These are phyloP conservation scores for Colletotrichum tanaceti DNA, from an alignment of 2,329 filamentous ascomycete species.

Conservation along the genomic window DNA sequence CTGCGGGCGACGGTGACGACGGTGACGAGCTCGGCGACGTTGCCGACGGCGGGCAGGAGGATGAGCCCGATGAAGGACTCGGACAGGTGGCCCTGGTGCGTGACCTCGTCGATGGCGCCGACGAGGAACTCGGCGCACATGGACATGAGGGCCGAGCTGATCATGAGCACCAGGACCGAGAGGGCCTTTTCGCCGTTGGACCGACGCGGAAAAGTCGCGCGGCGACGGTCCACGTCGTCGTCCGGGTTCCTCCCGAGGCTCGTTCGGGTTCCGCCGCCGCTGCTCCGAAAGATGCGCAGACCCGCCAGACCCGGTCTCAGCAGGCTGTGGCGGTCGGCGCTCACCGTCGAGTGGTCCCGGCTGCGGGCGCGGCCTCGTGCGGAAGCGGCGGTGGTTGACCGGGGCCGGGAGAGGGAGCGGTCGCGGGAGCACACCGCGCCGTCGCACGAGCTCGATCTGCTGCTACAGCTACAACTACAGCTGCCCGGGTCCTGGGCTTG, in stretches of 20 bases:
- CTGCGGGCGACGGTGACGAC: constrained; percentile 69
- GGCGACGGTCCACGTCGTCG: too few species aligned
- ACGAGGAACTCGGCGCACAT: constrained; percentile 72
- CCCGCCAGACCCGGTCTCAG: constrained; percentile 42
- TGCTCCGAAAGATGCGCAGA: constrained; percentile 38
- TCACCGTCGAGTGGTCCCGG: constrained; percentile 42
- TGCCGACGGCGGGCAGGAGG: constrained; percentile 71
- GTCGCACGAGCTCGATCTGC: constrained; percentile 41
- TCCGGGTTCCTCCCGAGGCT: not conserved
- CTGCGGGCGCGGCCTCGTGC: constrained; percentile 39
- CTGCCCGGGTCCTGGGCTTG: too few species aligned
- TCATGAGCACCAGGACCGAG: constrained; percentile 62
- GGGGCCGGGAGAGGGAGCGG: constrained; percentile 46
- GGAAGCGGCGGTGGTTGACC: constrained; percentile 43
- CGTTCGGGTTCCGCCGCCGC: constrained; percentile 15
- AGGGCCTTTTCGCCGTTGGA: constrained; percentile 46
- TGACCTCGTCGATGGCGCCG: constrained; percentile 67
- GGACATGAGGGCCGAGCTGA: constrained; percentile 67
- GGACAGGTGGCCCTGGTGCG: constrained; percentile 60
- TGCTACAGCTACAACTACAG: too few species aligned
- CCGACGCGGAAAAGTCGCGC: not conserved
- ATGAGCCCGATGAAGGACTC: constrained; percentile 71
- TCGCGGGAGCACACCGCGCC: constrained; percentile 41
- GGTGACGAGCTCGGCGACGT: constrained; percentile 72
- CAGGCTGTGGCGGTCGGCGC: constrained; percentile 31